phyloP scores from a whole-genome alignment of 768 basidiomycete species.

The Lyophyllum semitale region DNA sequence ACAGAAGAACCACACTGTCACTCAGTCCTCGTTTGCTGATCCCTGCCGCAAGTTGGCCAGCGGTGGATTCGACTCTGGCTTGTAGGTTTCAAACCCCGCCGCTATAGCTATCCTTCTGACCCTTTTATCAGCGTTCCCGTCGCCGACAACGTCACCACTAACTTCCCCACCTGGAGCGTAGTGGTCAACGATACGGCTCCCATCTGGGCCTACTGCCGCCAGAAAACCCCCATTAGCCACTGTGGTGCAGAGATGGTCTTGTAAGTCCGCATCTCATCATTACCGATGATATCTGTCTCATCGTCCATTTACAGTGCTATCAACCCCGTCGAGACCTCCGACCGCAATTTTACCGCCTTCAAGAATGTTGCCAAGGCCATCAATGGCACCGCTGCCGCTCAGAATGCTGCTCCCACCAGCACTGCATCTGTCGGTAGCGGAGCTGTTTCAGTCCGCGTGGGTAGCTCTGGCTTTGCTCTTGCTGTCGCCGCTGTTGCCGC shows the following conservation, averaged over 20 bases:
- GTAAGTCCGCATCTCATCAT: conserved; percentile 27
- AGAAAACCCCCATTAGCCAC: conserved; percentile 38
- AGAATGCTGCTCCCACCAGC: conserved; percentile 27
- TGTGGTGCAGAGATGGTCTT: conserved; percentile 60
- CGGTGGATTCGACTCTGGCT: conserved; percentile 58
- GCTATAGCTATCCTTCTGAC: neutral
- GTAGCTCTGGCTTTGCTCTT: conserved; percentile 31
- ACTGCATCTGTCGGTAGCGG: conserved; percentile 23
- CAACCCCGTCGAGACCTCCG: conserved; percentile 53
- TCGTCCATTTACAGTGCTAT: conserved; percentile 39
- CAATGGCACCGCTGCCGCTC: conserved; percentile 50
- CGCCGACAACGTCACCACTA: conserved; percentile 34
- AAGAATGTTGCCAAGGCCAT: conserved; percentile 52
- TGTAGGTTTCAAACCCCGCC: conserved; percentile 37
- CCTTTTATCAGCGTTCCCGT: conserved; percentile 37
- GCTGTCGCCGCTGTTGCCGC: conserved; percentile 31
- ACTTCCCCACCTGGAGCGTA: conserved; percentile 56
- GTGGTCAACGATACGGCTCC: conserved; percentile 61
- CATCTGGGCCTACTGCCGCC: conserved; percentile 56
- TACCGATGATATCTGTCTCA: neutral
- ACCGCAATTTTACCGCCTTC: conserved; percentile 58
- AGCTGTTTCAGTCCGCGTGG: conserved; percentile 33
- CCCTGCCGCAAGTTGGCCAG: conserved; percentile 52
- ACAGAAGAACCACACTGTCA: conserved; percentile 69
- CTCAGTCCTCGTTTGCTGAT: conserved; percentile 60